Percentiles rank a stretch among this genome's conserved stretches.
Evolutionary conservation across 495 filamentous ascomycete species (phyloP).

Genomic region (Hyaloscypha bicolor): DNA sequence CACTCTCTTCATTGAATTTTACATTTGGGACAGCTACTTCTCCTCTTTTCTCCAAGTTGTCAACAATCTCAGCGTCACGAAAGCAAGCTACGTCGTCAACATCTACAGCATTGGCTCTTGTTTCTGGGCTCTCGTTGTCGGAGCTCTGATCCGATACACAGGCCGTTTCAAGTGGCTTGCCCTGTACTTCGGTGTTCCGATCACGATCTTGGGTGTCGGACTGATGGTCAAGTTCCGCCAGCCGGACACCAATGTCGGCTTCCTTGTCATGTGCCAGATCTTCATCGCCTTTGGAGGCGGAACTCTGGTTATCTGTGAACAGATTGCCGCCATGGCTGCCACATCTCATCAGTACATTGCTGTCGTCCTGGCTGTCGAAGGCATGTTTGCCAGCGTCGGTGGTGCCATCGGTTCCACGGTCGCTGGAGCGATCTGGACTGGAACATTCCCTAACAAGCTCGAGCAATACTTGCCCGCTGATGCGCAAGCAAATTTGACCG

Average conservation of each 20-base stretch:
- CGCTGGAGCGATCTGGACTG: constrained; percentile 66
- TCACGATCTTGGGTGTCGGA: constrained; percentile 46
- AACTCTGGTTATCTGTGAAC: constrained; percentile 59
- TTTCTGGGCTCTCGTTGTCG: constrained; percentile 61
- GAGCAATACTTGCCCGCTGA: constrained; percentile 57
- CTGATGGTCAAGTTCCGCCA: constrained; percentile 76
- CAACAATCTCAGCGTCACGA: constrained; percentile 53
- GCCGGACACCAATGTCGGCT: constrained; percentile 56
- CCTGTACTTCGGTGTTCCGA: constrained; percentile 60
- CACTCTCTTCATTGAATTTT: constrained; percentile 61
- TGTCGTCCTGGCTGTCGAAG: constrained; percentile 60
- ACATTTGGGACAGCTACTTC: constrained; percentile 66
- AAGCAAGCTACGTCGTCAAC: constrained; percentile 65
- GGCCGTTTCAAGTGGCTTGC: constrained; percentile 54
- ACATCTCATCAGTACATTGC: constrained; percentile 66
- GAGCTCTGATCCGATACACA: constrained; percentile 50
- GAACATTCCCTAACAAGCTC: constrained; percentile 55
- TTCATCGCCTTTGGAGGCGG: constrained; percentile 71
- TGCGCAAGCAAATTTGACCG: constrained; percentile 21
- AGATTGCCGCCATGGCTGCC: constrained; percentile 69
- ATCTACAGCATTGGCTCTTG: constrained; percentile 73
- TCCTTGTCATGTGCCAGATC: constrained; percentile 76
- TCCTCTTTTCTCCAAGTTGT: constrained; percentile 72
- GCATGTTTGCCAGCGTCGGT: constrained; percentile 63
- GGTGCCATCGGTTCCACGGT: constrained; percentile 64